These are phyloP conservation scores for Pseudogymnoascus sp. DNA, from an alignment of 2,329 filamentous ascomycete species.

Conservation along the genomic window DNA sequence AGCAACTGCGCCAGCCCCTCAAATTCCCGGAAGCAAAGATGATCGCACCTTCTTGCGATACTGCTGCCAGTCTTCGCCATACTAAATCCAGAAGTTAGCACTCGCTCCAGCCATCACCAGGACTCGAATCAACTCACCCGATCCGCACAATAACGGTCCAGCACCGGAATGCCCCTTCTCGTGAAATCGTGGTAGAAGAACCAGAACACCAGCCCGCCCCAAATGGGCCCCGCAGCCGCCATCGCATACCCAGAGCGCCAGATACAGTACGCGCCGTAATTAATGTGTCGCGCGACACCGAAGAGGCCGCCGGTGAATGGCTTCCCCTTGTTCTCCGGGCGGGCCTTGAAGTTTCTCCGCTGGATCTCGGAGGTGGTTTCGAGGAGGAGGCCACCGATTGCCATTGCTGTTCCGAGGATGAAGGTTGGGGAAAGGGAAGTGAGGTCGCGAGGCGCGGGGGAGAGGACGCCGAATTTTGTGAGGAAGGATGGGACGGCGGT, in stretches of 20 bases:
- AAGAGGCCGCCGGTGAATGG: conserved; percentile 42
- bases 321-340: conserved; percentile 43
- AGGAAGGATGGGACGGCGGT: conserved; percentile 27
- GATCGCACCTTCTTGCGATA: conserved; percentile 32
- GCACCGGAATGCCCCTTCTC: conserved; percentile 34
- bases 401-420: conserved; percentile 41
- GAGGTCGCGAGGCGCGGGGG: not conserved
- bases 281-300: conserved; percentile 41
- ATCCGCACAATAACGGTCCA: conserved; percentile 40
- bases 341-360: conserved; percentile 41
- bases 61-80: conserved; percentile 31
- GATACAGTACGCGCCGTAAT: conserved; percentile 43
- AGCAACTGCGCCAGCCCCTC: not conserved
- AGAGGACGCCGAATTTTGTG: not conserved
- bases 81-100: conserved; percentile 19
- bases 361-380: conserved; percentile 51
- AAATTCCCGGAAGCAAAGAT: conserved; percentile 30
- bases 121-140: conserved; percentile 25
- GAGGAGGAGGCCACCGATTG: conserved; percentile 40
- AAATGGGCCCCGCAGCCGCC: conserved; percentile 37
- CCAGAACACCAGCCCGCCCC: conserved; percentile 32
- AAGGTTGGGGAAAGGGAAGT: conserved; percentile 22
- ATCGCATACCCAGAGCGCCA: conserved; percentile 43
- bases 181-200: conserved; percentile 39
- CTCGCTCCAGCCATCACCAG: not conserved